A percentile compares a stretch with the other conserved stretches of the same genome.
These are phyloP conservation scores for Penicillium sp. DNA, from an alignment of 2,329 filamentous ascomycete species.

Conservation along the genomic window DNA sequence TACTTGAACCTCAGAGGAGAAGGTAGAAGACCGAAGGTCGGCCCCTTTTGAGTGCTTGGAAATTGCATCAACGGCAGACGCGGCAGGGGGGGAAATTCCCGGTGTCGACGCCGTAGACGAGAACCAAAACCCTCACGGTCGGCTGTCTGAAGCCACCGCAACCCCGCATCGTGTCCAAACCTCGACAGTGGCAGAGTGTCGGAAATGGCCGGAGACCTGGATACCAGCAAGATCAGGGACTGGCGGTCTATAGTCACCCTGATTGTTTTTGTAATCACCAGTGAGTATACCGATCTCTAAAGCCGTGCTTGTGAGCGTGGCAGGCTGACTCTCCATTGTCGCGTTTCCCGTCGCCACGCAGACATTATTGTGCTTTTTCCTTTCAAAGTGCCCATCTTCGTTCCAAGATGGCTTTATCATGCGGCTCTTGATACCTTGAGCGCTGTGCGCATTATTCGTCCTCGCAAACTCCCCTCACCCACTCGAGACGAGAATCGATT, in stretches of 20 bases:
- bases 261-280: slow-evolving; percentile 62
- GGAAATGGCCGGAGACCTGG: slow-evolving; percentile 32
- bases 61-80: too few relatives aligned
- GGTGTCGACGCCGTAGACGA: neutral
- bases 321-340: slow-evolving; percentile 1
- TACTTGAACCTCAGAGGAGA: too few relatives aligned
- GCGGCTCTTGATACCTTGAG: slow-evolving; percentile 42
- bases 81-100: too few relatives aligned
- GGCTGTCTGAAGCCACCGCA: neutral
- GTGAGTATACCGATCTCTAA: slow-evolving; percentile 46
- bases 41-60: too few relatives aligned
- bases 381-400: slow-evolving; percentile 57
- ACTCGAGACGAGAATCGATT: slow-evolving; percentile 24
- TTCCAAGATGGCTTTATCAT: slow-evolving; percentile 50
- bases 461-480: slow-evolving; percentile 26
- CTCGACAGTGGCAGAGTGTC: neutral
- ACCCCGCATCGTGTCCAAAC: neutral
- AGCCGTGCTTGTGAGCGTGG: neutral
- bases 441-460: slow-evolving; percentile 49
- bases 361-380: slow-evolving; percentile 65
- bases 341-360: slow-evolving; percentile 26
- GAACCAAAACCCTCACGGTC: neutral
- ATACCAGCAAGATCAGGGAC: slow-evolving; percentile 53
- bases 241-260: slow-evolving; percentile 68
- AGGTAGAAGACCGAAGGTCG: too few relatives aligned